phyloP scores from a whole-genome alignment of 129 eudicot genomes.

The Mikania micrantha region DNA sequence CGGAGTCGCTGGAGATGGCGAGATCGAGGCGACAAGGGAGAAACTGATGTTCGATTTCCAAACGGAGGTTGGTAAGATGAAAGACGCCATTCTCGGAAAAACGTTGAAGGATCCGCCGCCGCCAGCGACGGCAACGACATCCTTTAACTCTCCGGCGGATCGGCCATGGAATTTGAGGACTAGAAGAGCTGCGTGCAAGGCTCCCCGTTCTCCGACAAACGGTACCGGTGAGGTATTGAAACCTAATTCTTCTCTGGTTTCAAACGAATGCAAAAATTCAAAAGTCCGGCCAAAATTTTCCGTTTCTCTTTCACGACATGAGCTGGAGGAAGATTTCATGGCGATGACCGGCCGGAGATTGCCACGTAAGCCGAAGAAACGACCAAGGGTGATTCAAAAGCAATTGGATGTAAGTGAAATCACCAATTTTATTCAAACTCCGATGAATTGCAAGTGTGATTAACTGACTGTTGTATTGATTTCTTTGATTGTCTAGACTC shows the following conservation, averaged over 20 bases:
- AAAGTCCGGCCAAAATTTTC: slow-evolving; percentile 45
- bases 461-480: slow-evolving; percentile 19
- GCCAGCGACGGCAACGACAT: neutral
- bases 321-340: slow-evolving; percentile 72
- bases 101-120: slow-evolving; percentile 23
- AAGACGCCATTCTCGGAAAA: slow-evolving; percentile 50
- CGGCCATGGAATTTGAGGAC: slow-evolving; percentile 92
- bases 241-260: slow-evolving; percentile 37
- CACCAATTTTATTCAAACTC: neutral
- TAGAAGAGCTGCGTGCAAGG: slow-evolving; percentile 65
- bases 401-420: slow-evolving; percentile 57
- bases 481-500: slow-evolving; percentile 31
- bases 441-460: slow-evolving; percentile 1
- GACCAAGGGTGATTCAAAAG: slow-evolving; percentile 49
- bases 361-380: slow-evolving; percentile 64
- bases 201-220: slow-evolving; percentile 27
- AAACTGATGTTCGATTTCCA: slow-evolving; percentile 68
- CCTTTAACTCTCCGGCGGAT: slow-evolving; percentile 18
- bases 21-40: slow-evolving; percentile 58
- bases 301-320: slow-evolving; percentile 43
- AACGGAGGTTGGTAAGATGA: slow-evolving; percentile 55
- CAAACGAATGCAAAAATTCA: slow-evolving; percentile 33
- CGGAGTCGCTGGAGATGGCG: slow-evolving; percentile 39
- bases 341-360: slow-evolving; percentile 48
- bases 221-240: slow-evolving; percentile 26